phyloP scores from a whole-genome alignment of 139 green algal genomes.

The Chlamydomonas eustigma region DNA sequence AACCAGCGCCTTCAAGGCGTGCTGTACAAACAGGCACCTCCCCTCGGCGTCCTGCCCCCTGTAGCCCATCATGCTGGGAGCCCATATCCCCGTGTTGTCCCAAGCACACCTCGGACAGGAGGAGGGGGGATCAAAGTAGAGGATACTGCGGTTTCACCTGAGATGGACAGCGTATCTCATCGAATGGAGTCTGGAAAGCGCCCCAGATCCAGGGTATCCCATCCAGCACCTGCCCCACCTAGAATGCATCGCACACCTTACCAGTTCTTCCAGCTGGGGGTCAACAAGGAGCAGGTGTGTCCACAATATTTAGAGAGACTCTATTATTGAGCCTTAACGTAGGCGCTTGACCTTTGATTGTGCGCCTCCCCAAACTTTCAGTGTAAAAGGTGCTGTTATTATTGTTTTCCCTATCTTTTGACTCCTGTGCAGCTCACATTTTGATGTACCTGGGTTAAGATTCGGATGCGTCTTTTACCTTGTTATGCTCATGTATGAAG shows the following conservation, averaged over 20 bases:
- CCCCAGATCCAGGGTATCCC: background rate
- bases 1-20: constrained; percentile 1
- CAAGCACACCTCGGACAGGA: background rate
- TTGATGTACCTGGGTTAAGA: background rate
- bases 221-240: background rate
- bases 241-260: background rate
- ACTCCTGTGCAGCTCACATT: background rate
- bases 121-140: background rate
- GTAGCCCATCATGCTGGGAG: background rate
- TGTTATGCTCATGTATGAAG: too few species aligned
- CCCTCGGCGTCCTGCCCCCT: background rate
- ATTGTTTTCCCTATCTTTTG: background rate
- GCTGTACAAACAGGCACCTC: constrained; percentile 1
- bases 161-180: background rate
- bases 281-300: constrained; percentile 7
- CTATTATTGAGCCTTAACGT: background rate
- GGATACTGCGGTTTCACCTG: background rate
- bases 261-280: constrained; percentile 8
- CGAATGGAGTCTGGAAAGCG: background rate
- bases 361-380: background rate
- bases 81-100: background rate
- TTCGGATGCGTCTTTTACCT: too few species aligned
- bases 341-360: background rate
- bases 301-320: background rate
- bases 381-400: background rate